Evolutionary conservation across 1,284 basidiomycete species (phyloP), one percentile per base, ranked within the genome.

Genomic region (Ustilago bromivora): DNA sequence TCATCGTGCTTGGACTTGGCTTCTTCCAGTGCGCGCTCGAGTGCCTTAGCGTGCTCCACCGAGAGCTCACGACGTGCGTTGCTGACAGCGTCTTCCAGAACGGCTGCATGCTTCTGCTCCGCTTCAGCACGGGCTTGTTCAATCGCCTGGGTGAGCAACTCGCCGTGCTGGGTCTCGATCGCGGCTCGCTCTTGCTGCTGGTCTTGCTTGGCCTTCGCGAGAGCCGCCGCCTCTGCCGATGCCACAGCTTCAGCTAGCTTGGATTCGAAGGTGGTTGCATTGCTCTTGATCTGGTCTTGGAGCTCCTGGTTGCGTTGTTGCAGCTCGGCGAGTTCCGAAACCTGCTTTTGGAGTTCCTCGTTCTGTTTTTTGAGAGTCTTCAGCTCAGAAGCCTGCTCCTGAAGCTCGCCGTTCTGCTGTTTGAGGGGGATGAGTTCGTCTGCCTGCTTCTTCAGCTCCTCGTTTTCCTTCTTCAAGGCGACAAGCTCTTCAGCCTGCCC

Each of bases 201-300:
- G 0, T 57, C 32, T 13, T 58, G 11, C 32, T 65, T 46, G 5
- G 66, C 67, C 35, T 70, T 76, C 32, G 60, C 61, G 13, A 72
- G 60, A 6, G 65, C 73, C 8, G 73, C 70, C 11, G 66, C 66
- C 38, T 79, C 73, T 8, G 77, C 77, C 13, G 77, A 61, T 19
- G 73, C 77, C n/a, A 76, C 70, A n/a, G 77, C 77, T 43, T 79
- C 73, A 32, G 69, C 74, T 34, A 76, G 58, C 13, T 51, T 49
- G 2, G 52, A 47, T 19, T 76, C 61, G 58, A 70, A 66, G 9
- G 55, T 57, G 23, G 64, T 49, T 10, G 66, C 47, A 35, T 68
- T 65, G 43, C 49, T 38, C 38, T 68, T 68, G 36, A 71, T 71
- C 41, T 65, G 49, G 9, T 19, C 41, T 10, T 60, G 61, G 23